Percentiles rank a stretch among this genome's conserved stretches.
These are phyloP conservation scores for Bryoglossum gracile DNA, from an alignment of 495 filamentous ascomycete species.

Conservation along the genomic window DNA sequence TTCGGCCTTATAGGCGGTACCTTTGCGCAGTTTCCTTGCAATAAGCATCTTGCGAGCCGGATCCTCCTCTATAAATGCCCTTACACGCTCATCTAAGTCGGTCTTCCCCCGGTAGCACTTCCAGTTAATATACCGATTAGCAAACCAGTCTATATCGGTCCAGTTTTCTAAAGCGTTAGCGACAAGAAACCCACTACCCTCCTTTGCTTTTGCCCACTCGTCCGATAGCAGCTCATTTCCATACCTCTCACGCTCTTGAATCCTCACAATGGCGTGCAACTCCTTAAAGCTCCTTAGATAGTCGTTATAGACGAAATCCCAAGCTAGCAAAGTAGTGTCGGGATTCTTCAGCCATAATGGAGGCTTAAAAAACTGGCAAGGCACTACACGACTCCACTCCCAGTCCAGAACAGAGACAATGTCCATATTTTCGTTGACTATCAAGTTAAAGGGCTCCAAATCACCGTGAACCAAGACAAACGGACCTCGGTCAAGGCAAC, in stretches of 20 bases:
- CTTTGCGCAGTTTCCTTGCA: conserved; percentile 1
- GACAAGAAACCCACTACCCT: conserved; percentile 23
- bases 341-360: conserved; percentile 24
- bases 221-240: conserved; percentile 22
- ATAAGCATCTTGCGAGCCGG: conserved; percentile 11
- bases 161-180: conserved; percentile 25
- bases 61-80: conserved; percentile 17
- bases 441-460: conserved; percentile 25
- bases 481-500: conserved; percentile 22
- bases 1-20: conserved; percentile 1
- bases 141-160: conserved; percentile 27
- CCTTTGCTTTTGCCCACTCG: conserved; percentile 21
- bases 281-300: conserved; percentile 12
- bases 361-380: conserved; percentile 25
- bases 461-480: conserved; percentile 29
- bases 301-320: conserved; percentile 2
- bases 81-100: conserved; percentile 9
- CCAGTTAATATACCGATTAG: conserved; percentile 17
- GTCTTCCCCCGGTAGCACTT: conserved; percentile 5
- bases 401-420: conserved; percentile 27
- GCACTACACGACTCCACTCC: conserved; percentile 29
- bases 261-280: conserved; percentile 16
- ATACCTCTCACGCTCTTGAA: conserved; percentile 19
- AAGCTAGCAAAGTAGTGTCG: conserved; percentile 5
- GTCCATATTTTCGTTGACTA: conserved; percentile 26